Evolutionary conservation across 73 alveolate genomes (phyloP).

Genomic region (Paramecium sonneborni): DNA sequence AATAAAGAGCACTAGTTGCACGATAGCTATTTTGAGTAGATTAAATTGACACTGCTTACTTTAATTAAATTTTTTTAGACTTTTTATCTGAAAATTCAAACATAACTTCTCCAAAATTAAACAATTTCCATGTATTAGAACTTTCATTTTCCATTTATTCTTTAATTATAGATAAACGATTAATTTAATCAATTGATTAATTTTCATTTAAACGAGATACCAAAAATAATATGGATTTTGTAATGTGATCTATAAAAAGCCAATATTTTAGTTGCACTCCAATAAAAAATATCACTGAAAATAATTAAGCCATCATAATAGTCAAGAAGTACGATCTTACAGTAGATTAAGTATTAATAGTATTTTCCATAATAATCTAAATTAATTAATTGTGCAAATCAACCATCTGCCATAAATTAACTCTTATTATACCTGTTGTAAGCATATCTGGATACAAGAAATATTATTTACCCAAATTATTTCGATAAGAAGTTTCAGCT

Average conservation of each 20-base stretch:
- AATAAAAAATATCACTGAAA: neutral
- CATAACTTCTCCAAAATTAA: neutral
- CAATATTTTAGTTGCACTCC: neutral
- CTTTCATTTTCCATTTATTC: neutral
- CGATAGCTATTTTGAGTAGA: slow-evolving; percentile 2
- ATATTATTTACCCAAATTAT: neutral
- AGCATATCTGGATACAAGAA: neutral
- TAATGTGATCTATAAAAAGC: neutral
- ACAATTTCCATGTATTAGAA: neutral
- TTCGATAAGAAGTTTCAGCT: neutral
- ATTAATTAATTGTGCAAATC: neutral
- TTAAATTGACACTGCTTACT: neutral
- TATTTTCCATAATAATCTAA: neutral
- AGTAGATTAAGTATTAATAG: neutral
- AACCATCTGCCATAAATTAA: neutral
- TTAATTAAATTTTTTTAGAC: neutral
- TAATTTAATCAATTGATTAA: slow-evolving; percentile 13
- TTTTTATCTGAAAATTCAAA: neutral
- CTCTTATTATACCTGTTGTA: neutral
- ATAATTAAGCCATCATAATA: neutral
- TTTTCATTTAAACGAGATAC: slow-evolving; percentile 18
- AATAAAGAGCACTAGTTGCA: neutral
- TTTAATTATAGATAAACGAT: neutral
- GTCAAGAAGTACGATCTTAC: neutral
- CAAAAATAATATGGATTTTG: neutral